phyloP scores from a whole-genome alignment of 2,329 filamentous ascomycete genomes.

The Fusarium abutilonis region DNA sequence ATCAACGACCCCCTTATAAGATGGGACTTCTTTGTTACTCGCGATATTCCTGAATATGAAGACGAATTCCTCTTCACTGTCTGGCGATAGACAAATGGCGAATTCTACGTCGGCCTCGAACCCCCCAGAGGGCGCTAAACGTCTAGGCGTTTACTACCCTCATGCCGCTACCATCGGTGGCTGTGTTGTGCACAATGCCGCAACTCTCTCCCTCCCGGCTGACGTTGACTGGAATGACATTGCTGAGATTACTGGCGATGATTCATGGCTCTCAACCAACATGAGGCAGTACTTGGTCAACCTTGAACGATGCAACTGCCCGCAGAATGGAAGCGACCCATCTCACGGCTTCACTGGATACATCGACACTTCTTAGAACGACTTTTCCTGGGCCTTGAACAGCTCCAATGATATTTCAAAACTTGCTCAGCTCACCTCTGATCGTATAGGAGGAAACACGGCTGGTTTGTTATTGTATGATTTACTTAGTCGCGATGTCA shows the following conservation, averaged over 20 bases:
- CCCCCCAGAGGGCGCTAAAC: conserved; percentile 61
- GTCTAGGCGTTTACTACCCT: conserved; percentile 67
- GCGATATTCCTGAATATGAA: conserved; percentile 64
- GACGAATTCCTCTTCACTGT: conserved; percentile 48
- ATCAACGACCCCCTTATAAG: conserved; percentile 62
- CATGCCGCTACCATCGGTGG: conserved; percentile 66
- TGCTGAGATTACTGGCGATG: conserved; percentile 63
- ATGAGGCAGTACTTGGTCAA: conserved; percentile 67
- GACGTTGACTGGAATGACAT: conserved; percentile 65
- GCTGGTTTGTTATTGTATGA: too few relatives aligned
- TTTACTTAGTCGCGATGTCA: too few relatives aligned
- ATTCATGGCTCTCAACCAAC: conserved; percentile 62
- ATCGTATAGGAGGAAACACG: too few relatives aligned
- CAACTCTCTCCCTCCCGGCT: conserved; percentile 63
- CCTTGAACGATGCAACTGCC: conserved; percentile 65
- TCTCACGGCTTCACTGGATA: conserved; percentile 66
- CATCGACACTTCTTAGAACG: too few relatives aligned
- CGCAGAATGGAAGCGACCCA: conserved; percentile 48
- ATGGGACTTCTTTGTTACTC: conserved; percentile 69
- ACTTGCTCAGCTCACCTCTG: too few relatives aligned
- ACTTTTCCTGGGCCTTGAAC: too few relatives aligned
- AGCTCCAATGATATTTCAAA: too few relatives aligned
- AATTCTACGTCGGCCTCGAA: conserved; percentile 61
- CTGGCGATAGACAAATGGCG: conserved; percentile 61
- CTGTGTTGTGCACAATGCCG: conserved; percentile 65